Evolutionary conservation across 2,329 filamentous ascomycete genomes (phyloP).

Genomic region (Didymella pomorum): DNA sequence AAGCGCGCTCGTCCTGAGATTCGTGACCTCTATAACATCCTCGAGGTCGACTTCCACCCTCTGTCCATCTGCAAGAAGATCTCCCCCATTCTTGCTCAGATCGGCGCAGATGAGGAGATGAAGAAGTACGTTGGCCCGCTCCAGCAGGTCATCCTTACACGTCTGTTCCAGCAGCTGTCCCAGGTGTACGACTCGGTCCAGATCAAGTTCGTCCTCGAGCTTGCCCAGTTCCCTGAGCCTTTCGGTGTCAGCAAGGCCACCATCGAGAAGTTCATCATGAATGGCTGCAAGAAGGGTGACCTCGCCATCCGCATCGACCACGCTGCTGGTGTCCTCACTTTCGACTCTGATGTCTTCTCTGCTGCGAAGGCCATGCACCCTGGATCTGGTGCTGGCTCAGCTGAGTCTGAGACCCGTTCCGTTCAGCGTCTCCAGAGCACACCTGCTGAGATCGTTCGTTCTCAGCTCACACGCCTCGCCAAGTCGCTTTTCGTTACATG

Average conservation of each 20-base stretch:
- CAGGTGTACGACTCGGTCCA: slow-evolving; percentile 99
- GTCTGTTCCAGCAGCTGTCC: slow-evolving; percentile 97
- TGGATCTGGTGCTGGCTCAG: slow-evolving; percentile 83
- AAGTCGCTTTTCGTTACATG: slow-evolving; percentile 92
- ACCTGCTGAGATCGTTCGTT: slow-evolving; percentile 95
- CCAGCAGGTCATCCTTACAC: slow-evolving; percentile 97
- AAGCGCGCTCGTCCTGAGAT: slow-evolving; percentile 95
- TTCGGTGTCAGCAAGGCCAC: slow-evolving; percentile 90
- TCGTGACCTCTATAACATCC: slow-evolving; percentile 95
- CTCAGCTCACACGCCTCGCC: slow-evolving; percentile 89
- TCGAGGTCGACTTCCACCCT: slow-evolving; percentile 98
- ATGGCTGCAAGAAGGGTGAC: slow-evolving; percentile 99
- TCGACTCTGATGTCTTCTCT: slow-evolving; percentile 98
- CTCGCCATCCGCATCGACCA: slow-evolving; percentile 96
- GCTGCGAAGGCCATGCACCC: slow-evolving; percentile 91
- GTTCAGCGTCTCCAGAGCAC: slow-evolving; percentile 97
- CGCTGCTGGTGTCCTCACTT: slow-evolving; percentile 91
- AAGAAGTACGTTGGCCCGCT: slow-evolving; percentile 94
- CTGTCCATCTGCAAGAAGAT: slow-evolving; percentile 99
- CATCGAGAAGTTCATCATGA: slow-evolving; percentile 99
- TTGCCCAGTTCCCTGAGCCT: slow-evolving; percentile 94
- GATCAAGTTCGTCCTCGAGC: slow-evolving; percentile 88
- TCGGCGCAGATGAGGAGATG: slow-evolving; percentile 94
- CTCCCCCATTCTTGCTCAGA: slow-evolving; percentile 91
- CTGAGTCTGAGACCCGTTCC: slow-evolving; percentile 81